Base-by-base conservation (phyloP, 2,329 filamentous ascomycete genomes). In the Aspergillus transmontanensis region DNA sequence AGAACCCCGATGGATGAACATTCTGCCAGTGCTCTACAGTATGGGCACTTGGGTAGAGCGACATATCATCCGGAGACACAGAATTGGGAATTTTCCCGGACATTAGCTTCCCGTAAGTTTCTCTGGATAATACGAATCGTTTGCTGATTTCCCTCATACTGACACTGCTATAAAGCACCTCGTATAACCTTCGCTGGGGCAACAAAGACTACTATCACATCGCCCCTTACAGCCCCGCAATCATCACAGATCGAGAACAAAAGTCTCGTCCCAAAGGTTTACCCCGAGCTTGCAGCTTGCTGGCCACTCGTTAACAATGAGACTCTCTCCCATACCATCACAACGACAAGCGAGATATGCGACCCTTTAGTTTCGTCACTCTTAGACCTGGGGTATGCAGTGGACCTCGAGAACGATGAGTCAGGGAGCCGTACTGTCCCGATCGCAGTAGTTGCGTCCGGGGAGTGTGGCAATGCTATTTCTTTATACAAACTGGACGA, bases 1-100 rank as follows among this genome's bases (percentile, higher is more conserved):
- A 72, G 72, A 79, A 79, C 76, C 83, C 85, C 71, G 79, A 88
- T 88, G 86, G 84, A 83, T 87, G 83, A 87, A 68, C 73, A 75
- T 66, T 71, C 75, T 50, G 72, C 76, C 55, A 75, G 76, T 75
- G 79, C 82, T 79, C 82, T 87, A 58, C 83, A 83, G 64, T 87
- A 86, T 76, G 86, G 86, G 77, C 84, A 87, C 70, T 77, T 86
- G 61, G 86, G 86, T 68, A 78, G 77, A 66, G 78, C 82, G 53
- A 69, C 73, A n/a, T 88, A 87, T 72, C 73, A 82, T 60, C 63
- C 78, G 1, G 80, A 85, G 6, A 77, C 76, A 7, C 76, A 78
- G 50, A 65, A 74, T 60, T 88, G 86, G 86, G 68, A 68, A n/a
- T 85, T 85, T 68, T 70, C 75, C 57, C 79, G 83, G 55, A 73